Evolutionary conservation across 1,284 basidiomycete species (phyloP).

Genomic region (Xanthoconium separans): DNA sequence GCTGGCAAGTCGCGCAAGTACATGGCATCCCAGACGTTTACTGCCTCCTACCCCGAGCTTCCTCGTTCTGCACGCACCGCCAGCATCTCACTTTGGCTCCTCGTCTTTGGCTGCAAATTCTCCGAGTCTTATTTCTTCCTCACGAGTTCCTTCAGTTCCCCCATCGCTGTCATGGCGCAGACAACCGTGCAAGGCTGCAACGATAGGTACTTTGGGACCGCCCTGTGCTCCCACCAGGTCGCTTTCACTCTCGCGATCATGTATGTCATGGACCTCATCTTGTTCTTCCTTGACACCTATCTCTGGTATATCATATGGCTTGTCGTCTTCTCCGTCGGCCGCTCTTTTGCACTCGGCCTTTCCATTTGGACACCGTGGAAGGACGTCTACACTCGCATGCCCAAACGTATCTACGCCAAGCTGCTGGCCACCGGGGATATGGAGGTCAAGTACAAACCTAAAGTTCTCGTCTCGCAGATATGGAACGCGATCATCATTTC

Average conservation of each 20-base stretch:
- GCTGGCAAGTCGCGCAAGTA: slow-evolving; percentile 93
- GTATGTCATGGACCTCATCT: slow-evolving; percentile 92
- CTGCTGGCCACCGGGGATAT: slow-evolving; percentile 90
- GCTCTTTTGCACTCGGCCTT: slow-evolving; percentile 87
- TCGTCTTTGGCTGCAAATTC: slow-evolving; percentile 92
- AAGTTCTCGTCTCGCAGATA: slow-evolving; percentile 95
- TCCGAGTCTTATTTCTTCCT: slow-evolving; percentile 96
- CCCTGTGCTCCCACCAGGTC: slow-evolving; percentile 85
- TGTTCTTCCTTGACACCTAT: slow-evolving; percentile 98
- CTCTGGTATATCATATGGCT: slow-evolving; percentile 98
- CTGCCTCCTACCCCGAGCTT: slow-evolving; percentile 87
- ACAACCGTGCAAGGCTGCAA: slow-evolving; percentile 86
- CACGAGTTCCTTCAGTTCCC: slow-evolving; percentile 88
- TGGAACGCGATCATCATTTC: slow-evolving; percentile 99
- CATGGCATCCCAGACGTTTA: slow-evolving; percentile 95
- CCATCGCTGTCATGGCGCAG: slow-evolving; percentile 89
- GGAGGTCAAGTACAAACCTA: slow-evolving; percentile 98
- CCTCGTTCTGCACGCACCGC: slow-evolving; percentile 67
- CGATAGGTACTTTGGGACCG: slow-evolving; percentile 78
- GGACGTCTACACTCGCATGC: slow-evolving; percentile 92
- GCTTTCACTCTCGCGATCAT: slow-evolving; percentile 91
- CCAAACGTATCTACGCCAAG: slow-evolving; percentile 96
- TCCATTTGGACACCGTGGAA: slow-evolving; percentile 98
- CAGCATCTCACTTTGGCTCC: slow-evolving; percentile 83
- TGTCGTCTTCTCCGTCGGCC: slow-evolving; percentile 88